These are phyloP conservation scores for Fagopyrum tataricum DNA, from an alignment of 148 eudicot species.

Conservation along the genomic window DNA sequence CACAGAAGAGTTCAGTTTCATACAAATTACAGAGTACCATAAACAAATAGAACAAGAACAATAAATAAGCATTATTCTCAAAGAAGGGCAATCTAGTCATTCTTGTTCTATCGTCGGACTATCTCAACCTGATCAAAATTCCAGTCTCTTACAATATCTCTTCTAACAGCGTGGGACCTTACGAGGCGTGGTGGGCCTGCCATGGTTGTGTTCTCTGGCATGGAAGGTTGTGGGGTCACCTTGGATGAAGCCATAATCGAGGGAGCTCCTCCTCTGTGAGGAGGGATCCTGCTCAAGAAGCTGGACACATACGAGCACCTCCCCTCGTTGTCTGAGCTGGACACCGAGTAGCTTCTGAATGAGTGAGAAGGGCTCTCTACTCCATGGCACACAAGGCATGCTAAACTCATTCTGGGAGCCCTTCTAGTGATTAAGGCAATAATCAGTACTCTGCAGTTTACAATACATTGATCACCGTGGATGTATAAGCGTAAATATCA, in stretches of 20 bases:
- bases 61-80: neutral
- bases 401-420: slow-evolving; percentile 48
- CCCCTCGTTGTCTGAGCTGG: slow-evolving; percentile 80
- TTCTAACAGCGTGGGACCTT: slow-evolving; percentile 65
- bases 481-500: no score
- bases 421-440: neutral
- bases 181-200: slow-evolving; percentile 60
- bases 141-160: slow-evolving; percentile 79
- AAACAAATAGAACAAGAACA: neutral
- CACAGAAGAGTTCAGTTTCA: neutral
- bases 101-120: slow-evolving; percentile 6
- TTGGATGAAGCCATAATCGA: slow-evolving; percentile 41
- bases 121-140: slow-evolving; percentile 53
- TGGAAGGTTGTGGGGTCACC: slow-evolving; percentile 66
- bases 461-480: no score
- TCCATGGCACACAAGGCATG: slow-evolving; percentile 83
- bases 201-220: slow-evolving; percentile 13
- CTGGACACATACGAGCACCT: slow-evolving; percentile 59
- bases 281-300: slow-evolving; percentile 54
- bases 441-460: neutral
- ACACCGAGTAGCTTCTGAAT: slow-evolving; percentile 73
- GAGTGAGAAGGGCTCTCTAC: slow-evolving; percentile 86
- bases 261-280: slow-evolving; percentile 14
- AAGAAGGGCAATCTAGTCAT: neutral
- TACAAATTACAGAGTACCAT: neutral